Evolutionary conservation across 306 rosid genomes (phyloP), one percentile per base, ranked within the genome.

Genomic region (Quillaja saponaria): DNA sequence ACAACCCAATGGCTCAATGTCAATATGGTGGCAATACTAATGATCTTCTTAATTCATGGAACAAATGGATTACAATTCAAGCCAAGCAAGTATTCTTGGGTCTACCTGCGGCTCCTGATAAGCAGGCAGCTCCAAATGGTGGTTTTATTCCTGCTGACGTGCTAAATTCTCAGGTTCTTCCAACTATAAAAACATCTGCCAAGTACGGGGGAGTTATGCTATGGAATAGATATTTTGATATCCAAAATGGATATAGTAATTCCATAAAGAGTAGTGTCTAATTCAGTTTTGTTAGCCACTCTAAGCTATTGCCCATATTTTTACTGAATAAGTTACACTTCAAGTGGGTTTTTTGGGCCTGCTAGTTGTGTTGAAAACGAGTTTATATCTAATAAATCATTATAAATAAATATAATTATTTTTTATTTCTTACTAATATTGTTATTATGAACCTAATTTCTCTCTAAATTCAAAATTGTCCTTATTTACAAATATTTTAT

Each of bases 181-280:
- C 95, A 10, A 13, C 64, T 2, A 74, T 87, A 20, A 78, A 76
- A 55, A 13, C 31, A 18, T 71, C 82, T 45, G 0, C 72, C 0
- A 87, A 79, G 47, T 84, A 87, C 13, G 90, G 90, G 21, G 90
- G 95, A 6, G 77, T 87, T 12, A 87, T 87, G 95, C 47, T 87
- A 3, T 87, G 90, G 90, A 65, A 49, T 61, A 81, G 78, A 35
- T 14, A 5, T 50, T 2, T 8, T 50, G 74, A 69, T n/a, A 4
- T 17, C 1, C 64, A 55, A n/a, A 60, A n/a, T 17, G 25, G 48
- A 16, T 69, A 59, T 7, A 45, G 66, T 31, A 3, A 44, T 21
- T 37, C 51, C 25, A 58, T 58, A 20, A 58, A 17, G 34, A 20
- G 5, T 42, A 14, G 31, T 25, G 31, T 25, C 31, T 25, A 25